Evolutionary conservation across 1,139 yeast genomes (phyloP), one percentile per base, ranked within the genome.

Genomic region (Saccharomyces hybrid): DNA sequence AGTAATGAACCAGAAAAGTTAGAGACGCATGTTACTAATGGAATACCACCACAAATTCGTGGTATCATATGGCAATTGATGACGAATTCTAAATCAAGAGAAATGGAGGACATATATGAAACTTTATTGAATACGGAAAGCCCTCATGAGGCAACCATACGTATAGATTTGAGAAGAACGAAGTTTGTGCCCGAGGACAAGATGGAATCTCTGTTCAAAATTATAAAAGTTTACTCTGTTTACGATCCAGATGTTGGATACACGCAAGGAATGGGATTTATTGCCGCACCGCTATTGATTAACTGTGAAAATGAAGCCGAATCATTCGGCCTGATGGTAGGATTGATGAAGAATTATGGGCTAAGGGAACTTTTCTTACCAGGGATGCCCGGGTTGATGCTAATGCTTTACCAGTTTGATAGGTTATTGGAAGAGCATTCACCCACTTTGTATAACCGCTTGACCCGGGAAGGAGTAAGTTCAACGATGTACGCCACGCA

Each of bases 251-350:
- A 90, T 55, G 96, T 93, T 44, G 99, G 99, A 0, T 93, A 93
- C 67, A 93, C 97, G 1, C 98, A 93, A 70, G 98, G 99, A 5
- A 89, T 93, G 96, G 96, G 95, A 1, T 91, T 93, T 65, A 81
- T 93, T 48, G 81, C 89, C 0, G 90, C 89, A 6, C 98, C 98
- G 0, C 72, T 93, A 53, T 76, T 90, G 52, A 78, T 91, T 74
- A 88, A 88, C 63, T 80, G 89, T 82, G 80, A 61, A 26, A 58
- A 77, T 44, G 96, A 91, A 62, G 77, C 85, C 32, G 98, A 93
- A 67, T 84, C 96, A 5, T 91, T 93, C 71, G 83, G 95, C 57
- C 70, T 91, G 60, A 75, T 93, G 55, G 89, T 85, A 13, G 83
- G 84, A 52, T 75, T 93, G 57, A 91, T 93, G 97, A 85, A 86